Evolutionary conservation across 2,329 filamentous ascomycete genomes (phyloP), one percentile per base, ranked within the genome.

Genomic region (Hypoxylon sp.): DNA sequence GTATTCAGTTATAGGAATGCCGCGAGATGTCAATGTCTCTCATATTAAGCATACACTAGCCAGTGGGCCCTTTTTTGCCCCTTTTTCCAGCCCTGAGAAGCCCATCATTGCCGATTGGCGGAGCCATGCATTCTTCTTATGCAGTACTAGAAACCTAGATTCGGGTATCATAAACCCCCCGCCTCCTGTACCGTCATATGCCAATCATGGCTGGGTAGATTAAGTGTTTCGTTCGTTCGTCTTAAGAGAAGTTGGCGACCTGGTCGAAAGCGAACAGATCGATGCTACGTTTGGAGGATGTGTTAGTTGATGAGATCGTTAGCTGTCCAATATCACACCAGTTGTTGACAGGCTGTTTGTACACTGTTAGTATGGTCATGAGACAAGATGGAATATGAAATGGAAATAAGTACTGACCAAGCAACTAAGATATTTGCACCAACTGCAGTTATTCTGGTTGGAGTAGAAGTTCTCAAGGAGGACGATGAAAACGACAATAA

Each of bases 351-450:
- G 63, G 63, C 67, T 69, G 31, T 38, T 2, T 1, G 32, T 37
- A 43, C n/a, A n/a, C n/a, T 3, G 34, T 59, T 23, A 57, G 32
- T 21, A 37, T 13, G 17, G 16, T 11, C 20, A 7, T 4, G 3
- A 36, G 3, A 25, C 9, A 25, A 32, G 15, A n/a, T n/a, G n/a
- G n/a, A n/a, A n/a, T n/a, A n/a, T n/a, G 6, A 17, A 32, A 17
- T 27, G 19, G 21, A 21, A 7, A 15, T 25, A 41, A 19, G 7
- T 30, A 87, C 90, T 83, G 77, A 94, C 90, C 74, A 99, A 74
- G 68, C 94, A 99, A 70, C 89, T 95, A 63, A 99, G 73, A 67
- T 96, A 94, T 76, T 95, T 94, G 78, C 94, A 99, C 94, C 94
- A 99, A 7, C 74, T 78, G 71, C 94, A 99, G 20, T 81, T 86